Evolutionary conservation across 331 rosid species (phyloP).

Genomic region (Malus hybrid): DNA sequence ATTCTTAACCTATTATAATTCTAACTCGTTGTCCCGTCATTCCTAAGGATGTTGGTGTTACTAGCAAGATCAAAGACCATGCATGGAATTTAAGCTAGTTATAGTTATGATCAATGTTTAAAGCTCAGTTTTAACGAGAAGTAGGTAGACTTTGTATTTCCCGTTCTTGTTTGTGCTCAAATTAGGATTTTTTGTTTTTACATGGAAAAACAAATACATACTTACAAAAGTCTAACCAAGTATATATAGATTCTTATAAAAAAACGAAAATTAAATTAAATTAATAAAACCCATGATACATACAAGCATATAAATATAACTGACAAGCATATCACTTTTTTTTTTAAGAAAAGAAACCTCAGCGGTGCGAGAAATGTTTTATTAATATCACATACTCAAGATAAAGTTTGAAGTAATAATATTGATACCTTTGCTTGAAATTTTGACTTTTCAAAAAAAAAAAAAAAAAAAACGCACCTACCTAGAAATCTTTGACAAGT

Average conservation of each 20-base stretch:
- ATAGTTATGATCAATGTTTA: too few relatives aligned
- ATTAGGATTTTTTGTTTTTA: neutral
- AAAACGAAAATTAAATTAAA: too few relatives aligned
- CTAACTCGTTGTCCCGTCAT: too few relatives aligned
- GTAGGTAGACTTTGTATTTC: neutral
- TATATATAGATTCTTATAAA: neutral
- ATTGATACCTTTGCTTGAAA: neutral
- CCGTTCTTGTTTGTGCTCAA: neutral
- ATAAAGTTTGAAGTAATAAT: neutral
- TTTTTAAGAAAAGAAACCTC: too few relatives aligned
- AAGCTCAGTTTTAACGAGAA: neutral
- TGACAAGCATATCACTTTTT: too few relatives aligned
- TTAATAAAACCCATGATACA: neutral
- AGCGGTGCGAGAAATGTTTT: neutral
- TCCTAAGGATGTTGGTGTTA: neutral
- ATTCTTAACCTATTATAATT: too few relatives aligned
- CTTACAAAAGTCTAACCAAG: neutral
- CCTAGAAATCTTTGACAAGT: constrained; percentile 7
- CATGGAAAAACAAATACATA: neutral
- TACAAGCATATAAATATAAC: neutral
- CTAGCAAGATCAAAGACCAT: neutral
- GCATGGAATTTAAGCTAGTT: too few relatives aligned
- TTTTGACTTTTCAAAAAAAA: neutral
- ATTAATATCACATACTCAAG: neutral
- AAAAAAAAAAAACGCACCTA: constrained; percentile 1